phyloP scores from a whole-genome alignment of 768 basidiomycete genomes.

The Astraeus odoratus region DNA sequence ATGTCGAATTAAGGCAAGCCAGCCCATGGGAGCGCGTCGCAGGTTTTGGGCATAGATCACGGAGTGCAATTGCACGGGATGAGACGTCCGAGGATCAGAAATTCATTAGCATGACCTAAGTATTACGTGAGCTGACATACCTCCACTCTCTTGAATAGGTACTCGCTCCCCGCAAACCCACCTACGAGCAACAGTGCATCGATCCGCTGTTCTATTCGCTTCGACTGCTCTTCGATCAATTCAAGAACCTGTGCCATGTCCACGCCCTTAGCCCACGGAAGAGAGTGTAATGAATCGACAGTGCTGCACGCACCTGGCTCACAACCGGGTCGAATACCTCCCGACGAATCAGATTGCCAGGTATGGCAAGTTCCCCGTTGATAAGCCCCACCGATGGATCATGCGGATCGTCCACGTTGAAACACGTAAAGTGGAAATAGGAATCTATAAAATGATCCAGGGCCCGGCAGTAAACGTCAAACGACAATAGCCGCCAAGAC shows the following conservation, averaged over 20 bases:
- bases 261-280: conserved; percentile 4
- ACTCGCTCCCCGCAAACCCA: conserved; percentile 83
- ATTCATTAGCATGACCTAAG: not conserved
- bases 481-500: not conserved
- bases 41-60: too few species aligned
- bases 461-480: conserved; percentile 2
- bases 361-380: conserved; percentile 79
- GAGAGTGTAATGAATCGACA: conserved; percentile 6
- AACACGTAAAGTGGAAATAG: conserved; percentile 86
- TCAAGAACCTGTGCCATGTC: conserved; percentile 52
- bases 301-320: conserved; percentile 46
- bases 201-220: conserved; percentile 59
- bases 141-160: conserved; percentile 74
- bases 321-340: conserved; percentile 90
- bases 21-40: too few species aligned
- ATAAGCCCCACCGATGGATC: conserved; percentile 74
- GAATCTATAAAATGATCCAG: conserved; percentile 40
- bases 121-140: conserved; percentile 31
- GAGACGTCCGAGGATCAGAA: not conserved
- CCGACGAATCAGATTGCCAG: conserved; percentile 68
- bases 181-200: conserved; percentile 86
- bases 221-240: conserved; percentile 71
- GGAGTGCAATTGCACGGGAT: too few species aligned
- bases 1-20: conserved; percentile 1
- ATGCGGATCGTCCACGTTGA: conserved; percentile 79